Evolutionary conservation across 1,139 yeast species (phyloP), one percentile per base, ranked within the genome.

Genomic region (Pichia sp.): DNA sequence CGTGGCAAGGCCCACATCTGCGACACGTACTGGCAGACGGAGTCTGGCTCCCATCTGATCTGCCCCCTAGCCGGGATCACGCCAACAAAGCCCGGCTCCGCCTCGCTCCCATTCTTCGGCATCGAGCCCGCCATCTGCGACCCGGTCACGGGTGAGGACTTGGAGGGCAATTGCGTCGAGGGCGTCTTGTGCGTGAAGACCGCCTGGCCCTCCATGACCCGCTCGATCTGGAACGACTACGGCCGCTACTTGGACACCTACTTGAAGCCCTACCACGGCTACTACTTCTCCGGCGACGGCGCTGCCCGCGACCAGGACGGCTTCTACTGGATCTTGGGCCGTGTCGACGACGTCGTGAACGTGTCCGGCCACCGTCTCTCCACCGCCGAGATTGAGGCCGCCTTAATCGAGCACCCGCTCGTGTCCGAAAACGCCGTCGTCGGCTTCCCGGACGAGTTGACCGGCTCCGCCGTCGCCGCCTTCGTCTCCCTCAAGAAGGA

Each of bases 1-100:
- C 79, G 87, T 64, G 81, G 80, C 48, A 78, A 85, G 69, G 85
- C 87, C 51, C 89, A 87, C 65, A 82, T 86, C 62, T 82, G 84
- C 61, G 93, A 86, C 71, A 85, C 93, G 49, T 85, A 86, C 73
- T 86, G 93, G 93, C 90, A 85, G 76, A 86, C 93, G 6, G 93
- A 86, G 70, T 82, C 89, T 15, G 92, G 92, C 19, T 81, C 89
- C 38, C 92, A 85, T 64, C 73, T 85, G 70, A 78, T 86, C 62
- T 75, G 87, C 45, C 90, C 92, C 52, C 70, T 86, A 62, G 89
- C 90, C 34, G 86, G 86, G 62, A 76, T 84, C 40, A 84, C 90
- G 5, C 87, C 89, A 57, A 84, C 88, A 59, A 86, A 86, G 67
- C 88, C 92, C 2, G 93, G 93, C 49, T 81, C 89, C 51, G 90